Evolutionary conservation across 2,329 filamentous ascomycete species (phyloP).

Genomic region (Nemania sp.): DNA sequence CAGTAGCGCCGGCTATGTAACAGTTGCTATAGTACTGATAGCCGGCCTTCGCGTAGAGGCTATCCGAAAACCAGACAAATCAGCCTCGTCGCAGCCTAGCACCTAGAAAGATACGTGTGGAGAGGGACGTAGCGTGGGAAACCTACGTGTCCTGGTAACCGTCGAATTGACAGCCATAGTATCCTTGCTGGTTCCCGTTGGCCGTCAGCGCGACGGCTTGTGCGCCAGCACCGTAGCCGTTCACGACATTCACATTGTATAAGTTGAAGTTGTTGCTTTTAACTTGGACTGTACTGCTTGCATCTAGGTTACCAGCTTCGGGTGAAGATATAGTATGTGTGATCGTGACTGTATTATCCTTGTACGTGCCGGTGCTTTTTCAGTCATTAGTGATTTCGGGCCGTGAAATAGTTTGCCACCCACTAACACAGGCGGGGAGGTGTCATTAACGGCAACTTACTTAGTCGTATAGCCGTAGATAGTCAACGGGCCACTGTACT

Average conservation of each 20-base stretch:
- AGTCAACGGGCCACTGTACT: conserved; percentile 13
- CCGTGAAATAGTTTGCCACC: too few relatives aligned
- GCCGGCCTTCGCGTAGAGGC: conserved; percentile 14
- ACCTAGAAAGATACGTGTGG: too few relatives aligned
- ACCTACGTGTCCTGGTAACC: conserved; percentile 23
- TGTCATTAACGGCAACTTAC: conserved; percentile 4
- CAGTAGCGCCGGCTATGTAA: conserved; percentile 16
- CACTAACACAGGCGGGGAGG: background rate
- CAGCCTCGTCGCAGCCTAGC: background rate
- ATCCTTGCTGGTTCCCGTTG: conserved; percentile 18
- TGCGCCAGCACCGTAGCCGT: conserved; percentile 9
- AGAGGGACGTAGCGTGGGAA: background rate
- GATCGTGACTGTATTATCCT: conserved; percentile 15
- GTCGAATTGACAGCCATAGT: conserved; percentile 20
- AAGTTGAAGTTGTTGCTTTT: conserved; percentile 19
- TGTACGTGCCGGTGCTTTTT: conserved; percentile 7
- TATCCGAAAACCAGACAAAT: background rate
- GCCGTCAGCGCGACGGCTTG: conserved; percentile 21
- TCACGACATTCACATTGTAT: conserved; percentile 22
- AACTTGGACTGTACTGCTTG: conserved; percentile 8
- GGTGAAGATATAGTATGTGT: conserved; percentile 10
- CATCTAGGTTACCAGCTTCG: conserved; percentile 5
- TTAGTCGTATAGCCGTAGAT: conserved; percentile 20
- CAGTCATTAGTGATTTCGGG: background rate
- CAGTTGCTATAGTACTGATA: conserved; percentile 24